Evolutionary conservation across 78 protist genomes (phyloP).

Genomic region (Planoprotostelium fungivorum): DNA sequence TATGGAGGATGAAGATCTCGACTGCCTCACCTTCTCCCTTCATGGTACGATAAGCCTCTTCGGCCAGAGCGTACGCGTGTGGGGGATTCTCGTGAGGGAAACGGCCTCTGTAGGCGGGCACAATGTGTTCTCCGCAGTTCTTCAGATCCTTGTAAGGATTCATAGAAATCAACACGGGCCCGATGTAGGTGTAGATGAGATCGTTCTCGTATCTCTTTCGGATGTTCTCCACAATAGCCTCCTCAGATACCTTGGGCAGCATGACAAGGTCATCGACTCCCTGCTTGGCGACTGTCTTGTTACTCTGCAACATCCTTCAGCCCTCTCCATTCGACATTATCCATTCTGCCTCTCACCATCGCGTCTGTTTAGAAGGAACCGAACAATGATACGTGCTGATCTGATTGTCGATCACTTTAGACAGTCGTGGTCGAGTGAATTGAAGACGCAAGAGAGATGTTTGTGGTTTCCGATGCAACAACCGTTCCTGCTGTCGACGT

Average conservation of each 20-base stretch:
- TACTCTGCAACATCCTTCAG: slow-evolving; percentile 30
- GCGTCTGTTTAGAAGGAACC: too few species aligned
- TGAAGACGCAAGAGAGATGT: too few species aligned
- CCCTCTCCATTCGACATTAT: too few species aligned
- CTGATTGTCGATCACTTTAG: too few species aligned
- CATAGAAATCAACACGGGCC: slow-evolving; percentile 83
- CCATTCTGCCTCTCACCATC: too few species aligned
- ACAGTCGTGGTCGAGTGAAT: too few species aligned
- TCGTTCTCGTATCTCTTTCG: slow-evolving; percentile 71
- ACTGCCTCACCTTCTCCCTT: slow-evolving; percentile 40
- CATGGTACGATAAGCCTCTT: slow-evolving; percentile 64
- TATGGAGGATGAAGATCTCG: too few species aligned
- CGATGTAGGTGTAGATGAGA: slow-evolving; percentile 81
- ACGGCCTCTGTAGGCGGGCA: slow-evolving; percentile 58
- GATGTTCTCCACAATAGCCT: slow-evolving; percentile 71
- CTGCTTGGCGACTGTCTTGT: slow-evolving; percentile 62
- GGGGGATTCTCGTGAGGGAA: slow-evolving; percentile 78
- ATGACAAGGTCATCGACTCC: slow-evolving; percentile 85
- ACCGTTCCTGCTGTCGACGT: too few species aligned
- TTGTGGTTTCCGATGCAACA: too few species aligned
- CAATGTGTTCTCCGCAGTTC: slow-evolving; percentile 40
- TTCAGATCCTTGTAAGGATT: slow-evolving; percentile 81
- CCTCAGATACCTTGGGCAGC: slow-evolving; percentile 72
- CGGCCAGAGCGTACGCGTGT: slow-evolving; percentile 89
- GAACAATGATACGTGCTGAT: too few species aligned